Base-by-base conservation (phyloP, 139 green algal genomes). In the Tetraselmis chui region DNA sequence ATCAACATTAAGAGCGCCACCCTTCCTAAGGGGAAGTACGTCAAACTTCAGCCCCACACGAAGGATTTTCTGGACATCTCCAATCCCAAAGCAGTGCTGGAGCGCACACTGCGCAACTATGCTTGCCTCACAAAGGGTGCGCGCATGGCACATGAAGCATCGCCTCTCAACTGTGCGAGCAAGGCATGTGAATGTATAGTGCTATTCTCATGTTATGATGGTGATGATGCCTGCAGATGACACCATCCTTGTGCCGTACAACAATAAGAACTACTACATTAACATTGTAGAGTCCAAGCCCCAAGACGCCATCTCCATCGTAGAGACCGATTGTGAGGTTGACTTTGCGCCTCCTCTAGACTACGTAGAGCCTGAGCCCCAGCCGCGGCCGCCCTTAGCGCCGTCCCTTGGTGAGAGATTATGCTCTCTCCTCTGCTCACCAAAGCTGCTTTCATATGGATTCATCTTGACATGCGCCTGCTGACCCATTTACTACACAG, bases 311-410 rank as follows among this genome's bases (percentile, higher is more conserved):
- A 95, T 99, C 59, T 97, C 93, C 2, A 96, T 99, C 32, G 95
- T 99, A 26, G 97, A 99, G 84, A 99, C 96, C 0, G 96, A 99
- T 88, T 96, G 93, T 85, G 89, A 97, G 80, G 90, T 97, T 1
- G 97, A 99, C 78, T 99, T 99, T 93, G 97, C 97, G 77, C 93
- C 96, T 11, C 96, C 97, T 0, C 93, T 99, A 79, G 96, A 99
- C 83, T 99, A 98, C 86, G 92, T 95, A 75, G 95, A 98, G 88
- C 94, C 96, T 2, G 75, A 83, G 27, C 77, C 31, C 5, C 26
- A 75, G 11, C 26, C 67, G 27, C 32, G 11, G n/a, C 76, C 59
- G n/a, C 29, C 31, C 45, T 5, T 67, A 18, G 11, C 45, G 45
- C 11, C 45, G 45, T 18, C 45, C 45, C n/a, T n/a, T n/a, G n/a